Evolutionary conservation across 2,329 filamentous ascomycete species (phyloP), one percentile per base, ranked within the genome.

Genomic region (Chrysoporthe austroafricana): DNA sequence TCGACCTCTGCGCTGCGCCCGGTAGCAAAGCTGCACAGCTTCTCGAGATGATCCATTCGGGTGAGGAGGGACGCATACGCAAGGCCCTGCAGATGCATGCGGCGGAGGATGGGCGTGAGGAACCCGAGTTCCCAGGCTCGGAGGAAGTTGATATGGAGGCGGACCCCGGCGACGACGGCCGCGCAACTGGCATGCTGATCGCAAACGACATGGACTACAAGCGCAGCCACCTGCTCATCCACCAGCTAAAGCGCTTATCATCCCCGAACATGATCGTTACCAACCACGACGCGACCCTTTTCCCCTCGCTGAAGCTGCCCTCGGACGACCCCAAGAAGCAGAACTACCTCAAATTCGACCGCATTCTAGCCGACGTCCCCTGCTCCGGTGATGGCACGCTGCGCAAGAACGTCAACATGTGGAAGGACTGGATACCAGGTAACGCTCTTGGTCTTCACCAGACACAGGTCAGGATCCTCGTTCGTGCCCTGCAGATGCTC

Each of bases 121-220:
- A 85, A 32, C 80, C 82, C 48, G 76, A 72, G 13, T 81, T 87
- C 79, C 81, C 80, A 44, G 79, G 83, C 61, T 80, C 84, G 66
- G 76, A 79, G 7, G 81, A 83, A 8, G 83, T 80, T 64, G 79
- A 90, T 48, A 82, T 90, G 79, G 84, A 82, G 46, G 81, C 84
- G 18, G 88, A 90, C 74, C 78, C 86, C 2, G 84, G 84, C 72
- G 95, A 98, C 74, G 88, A 93, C 75, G 96, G 96, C 70, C 87
- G 96, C 74, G 91, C 94, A 1, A 98, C 95, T 5, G 96, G 96
- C 46, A 84, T 99, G 56, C 85, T 99, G 66, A 91, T 99, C 73
- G 96, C 96, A 70, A 99, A 99, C 80, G 96, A 99, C 76, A 90
- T 92, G 74, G 96, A 99, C 79, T 97, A 97, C 83, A 96, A 95